Conservation (phyloP, 805 yeast genomes). For the Ogataea parapolymorpha region DNA sequence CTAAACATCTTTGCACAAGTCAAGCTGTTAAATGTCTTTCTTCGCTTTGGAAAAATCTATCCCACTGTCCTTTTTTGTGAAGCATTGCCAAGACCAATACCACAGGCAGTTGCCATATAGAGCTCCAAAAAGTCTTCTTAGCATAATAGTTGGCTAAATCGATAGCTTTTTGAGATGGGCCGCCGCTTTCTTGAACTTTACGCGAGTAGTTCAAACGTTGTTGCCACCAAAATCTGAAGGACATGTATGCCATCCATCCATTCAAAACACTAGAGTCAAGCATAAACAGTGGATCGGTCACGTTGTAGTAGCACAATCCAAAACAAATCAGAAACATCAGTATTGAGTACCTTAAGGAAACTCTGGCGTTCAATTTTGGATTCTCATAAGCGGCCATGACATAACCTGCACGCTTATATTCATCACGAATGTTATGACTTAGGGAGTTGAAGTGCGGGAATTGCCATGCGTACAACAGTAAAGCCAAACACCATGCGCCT, state of each 20-base stretch:
- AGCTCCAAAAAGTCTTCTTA: conserved; percentile 85
- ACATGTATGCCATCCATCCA: conserved; percentile 79
- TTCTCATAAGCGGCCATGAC: conserved; percentile 96
- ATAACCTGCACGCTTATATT: conserved; percentile 90
- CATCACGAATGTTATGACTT: conserved; percentile 82
- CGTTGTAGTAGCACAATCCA: conserved; percentile 71
- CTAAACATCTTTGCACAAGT: conserved; percentile 7
- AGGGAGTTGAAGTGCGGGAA: conserved; percentile 96
- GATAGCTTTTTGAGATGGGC: conserved; percentile 54
- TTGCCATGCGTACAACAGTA: conserved; percentile 93
- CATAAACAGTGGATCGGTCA: conserved; percentile 78
- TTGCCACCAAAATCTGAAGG: conserved; percentile 82
- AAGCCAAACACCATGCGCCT: conserved; percentile 94
- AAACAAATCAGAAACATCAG: conserved; percentile 91
- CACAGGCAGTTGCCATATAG: conserved; percentile 91
- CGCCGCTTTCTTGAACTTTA: conserved; percentile 31
- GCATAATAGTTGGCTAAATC: conserved; percentile 67
- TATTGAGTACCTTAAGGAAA: conserved; percentile 85
- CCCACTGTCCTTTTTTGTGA: conserved; percentile 96
- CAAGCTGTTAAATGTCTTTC: conserved; percentile 8
- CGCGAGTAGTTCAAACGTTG: conserved; percentile 58
- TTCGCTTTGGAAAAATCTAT: conserved; percentile 45
- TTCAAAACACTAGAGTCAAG: conserved; percentile 81
- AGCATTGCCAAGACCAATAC: conserved; percentile 87
- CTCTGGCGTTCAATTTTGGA: conserved; percentile 89